Evolutionary conservation across 441 rosid species (phyloP), one percentile per base, ranked within the genome.

Genomic region (Mallotus repandus): DNA sequence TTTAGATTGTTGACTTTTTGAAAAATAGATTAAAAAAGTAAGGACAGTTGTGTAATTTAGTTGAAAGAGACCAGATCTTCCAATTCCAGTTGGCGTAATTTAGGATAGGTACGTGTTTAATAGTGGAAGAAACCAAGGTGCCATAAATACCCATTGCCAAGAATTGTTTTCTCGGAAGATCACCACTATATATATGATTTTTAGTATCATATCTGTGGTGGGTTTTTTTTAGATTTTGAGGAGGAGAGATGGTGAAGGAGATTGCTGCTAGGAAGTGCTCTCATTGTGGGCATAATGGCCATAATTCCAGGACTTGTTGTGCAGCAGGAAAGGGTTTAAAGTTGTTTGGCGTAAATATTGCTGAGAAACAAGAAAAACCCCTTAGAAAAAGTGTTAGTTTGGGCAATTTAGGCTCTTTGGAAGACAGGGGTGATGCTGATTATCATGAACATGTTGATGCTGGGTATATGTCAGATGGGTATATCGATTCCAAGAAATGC

Each of bases 401-500:
- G 68, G 89, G 82, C 25, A 82, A 81, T 73, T 74, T 90, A 9
- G 77, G 55, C 8, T 61, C 84, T 2, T 71, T 72, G 18, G 68
- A 58, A 5, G 80, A 76, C 38, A 70, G 62, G 14, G 60, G 53
- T 41, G 45, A 11, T 25, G 43, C 13, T 9, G 48, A 45, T 56
- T 65, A 70, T 15, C 60, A 49, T 41, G 82, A 70, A 19, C 46
- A 49, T 41, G 82, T 56, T 7, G 86, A 84, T 15, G 29, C 57
- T 8, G 93, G 86, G 5, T 86, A 85, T 76, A 73, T 73, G 3
- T 92, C 97, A 8, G 92, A 87, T 53, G 92, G 89, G 9, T 83
- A 67, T 70, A 71, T 81, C 65, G 74, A 74, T 77, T 78, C 77
- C 9, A 79, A 49, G 38, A 78, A 68, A 67, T 72, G 62, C 60